Evolutionary conservation across 768 basidiomycete species (phyloP), one percentile per base, ranked within the genome.

Genomic region (Brasilioporus rufonigricans): DNA sequence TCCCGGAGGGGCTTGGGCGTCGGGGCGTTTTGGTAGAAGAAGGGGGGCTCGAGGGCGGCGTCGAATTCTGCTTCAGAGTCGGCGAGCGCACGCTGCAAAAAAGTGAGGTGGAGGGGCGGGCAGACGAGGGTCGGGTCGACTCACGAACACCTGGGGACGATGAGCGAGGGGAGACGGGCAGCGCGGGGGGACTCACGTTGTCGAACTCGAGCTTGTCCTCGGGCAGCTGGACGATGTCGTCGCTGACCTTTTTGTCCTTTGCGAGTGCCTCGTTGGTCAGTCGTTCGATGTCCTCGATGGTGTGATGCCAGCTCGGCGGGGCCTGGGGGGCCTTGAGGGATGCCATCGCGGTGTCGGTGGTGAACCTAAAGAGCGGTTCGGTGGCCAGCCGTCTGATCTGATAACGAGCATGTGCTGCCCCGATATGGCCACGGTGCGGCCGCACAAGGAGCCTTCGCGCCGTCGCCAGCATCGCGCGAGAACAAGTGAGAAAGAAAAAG

Each of bases 1-100:
- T 93, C 91, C 1, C 92, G 82, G n/a, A 94, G 79, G 40, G 79
- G 82, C 66, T 91, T 85, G 52, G 77, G 75, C 1, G 84, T 74
- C 26, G 89, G 87, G 26, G 93, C 90, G 60, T 92, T 89, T 68
- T 91, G 87, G 65, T 92, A 89, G 71, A 95, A 94, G 0, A 77
- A 71, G 19, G 91, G 76, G 0, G 86, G 86, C 56, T 89, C 87
- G 5, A 75, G 66, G 33, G 73, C 63, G 10, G 67, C 62, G 46
- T 84, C 79, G 35, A 84, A 73, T 12, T 74, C 66, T 18, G 84
- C 79, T 43, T 90, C 87, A 3, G 79, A 79, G 19, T 76, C 64
- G 5, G 85, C 81, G 23, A 92, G 81, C 11, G 80, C 73, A n/a
- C 78, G 63, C 88, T 91, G 35, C 11, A 38, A 35, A 18, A 8